Evolutionary conservation across 1,284 basidiomycete species (phyloP), one percentile per base, ranked within the genome.

Genomic region (Clitocybe nebularis): DNA sequence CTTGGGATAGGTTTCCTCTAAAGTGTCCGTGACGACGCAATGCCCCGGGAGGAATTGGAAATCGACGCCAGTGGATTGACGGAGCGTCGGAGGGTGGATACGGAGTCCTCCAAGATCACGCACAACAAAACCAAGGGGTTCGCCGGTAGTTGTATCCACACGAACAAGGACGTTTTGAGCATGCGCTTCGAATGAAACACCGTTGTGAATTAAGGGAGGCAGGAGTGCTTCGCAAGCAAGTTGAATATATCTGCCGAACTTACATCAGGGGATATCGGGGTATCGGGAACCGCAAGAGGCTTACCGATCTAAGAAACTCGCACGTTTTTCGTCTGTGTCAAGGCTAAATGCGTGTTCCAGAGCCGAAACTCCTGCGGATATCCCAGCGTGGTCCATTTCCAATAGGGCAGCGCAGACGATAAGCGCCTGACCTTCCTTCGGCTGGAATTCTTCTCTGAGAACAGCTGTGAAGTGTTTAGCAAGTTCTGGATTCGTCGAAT

Each of bases 181-280:
- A 52, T 77, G 75, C 13, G 74, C 75, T 57, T 77, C 75, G 39
- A 77, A 75, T 4, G 71, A 69, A 16, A 77, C 68, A 3, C 74
- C 74, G 40, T 77, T 72, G 29, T 68, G 44, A n/a, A 77, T 55
- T 33, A 75, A 53, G 4, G 74, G 66, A 11, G 75, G 74, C 37
- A 77, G 55, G 14, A 77, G 56, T 3, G 72, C 74, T 24, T 65
- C 61, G 33, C 73, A 71, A 2, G 72, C 67, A n/a, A 74, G 53
- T 22, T 64, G 60, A 39, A 75, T 60, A 44, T 76, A 77, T 35
- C 74, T 75, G 14, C 20, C 13, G 25, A 13, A 10, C n/a, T 5
- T 7, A 20, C 42, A 1, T 28, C 43, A 26, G 25, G 25, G 6
- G 28, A 33, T 26, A n/a, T 21, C 20, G 24, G 4, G 10, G 16